Evolutionary conservation across 768 basidiomycete species (phyloP).

Genomic region (Mycena leptocephala): DNA sequence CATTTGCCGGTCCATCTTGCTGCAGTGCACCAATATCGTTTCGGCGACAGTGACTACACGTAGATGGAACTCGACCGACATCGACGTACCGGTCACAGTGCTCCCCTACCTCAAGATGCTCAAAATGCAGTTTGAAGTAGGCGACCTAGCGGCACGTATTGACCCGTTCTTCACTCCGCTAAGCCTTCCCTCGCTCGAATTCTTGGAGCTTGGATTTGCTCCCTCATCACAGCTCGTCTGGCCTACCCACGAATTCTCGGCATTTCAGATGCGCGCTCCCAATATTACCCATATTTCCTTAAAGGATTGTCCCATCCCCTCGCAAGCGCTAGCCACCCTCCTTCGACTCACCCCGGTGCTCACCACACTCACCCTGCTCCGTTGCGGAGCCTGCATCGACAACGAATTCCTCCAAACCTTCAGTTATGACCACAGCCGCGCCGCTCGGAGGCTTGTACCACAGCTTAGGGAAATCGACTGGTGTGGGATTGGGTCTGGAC

Average conservation of each 20-base stretch:
- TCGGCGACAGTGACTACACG: background rate
- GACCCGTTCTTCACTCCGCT: conserved; percentile 3
- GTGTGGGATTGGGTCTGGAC: background rate
- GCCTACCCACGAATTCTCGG: background rate
- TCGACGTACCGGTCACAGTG: background rate
- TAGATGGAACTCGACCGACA: background rate
- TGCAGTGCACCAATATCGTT: conserved; percentile 9
- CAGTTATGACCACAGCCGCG: background rate
- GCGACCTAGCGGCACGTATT: background rate
- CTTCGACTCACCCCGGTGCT: background rate
- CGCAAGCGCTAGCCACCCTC: background rate
- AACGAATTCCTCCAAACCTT: background rate
- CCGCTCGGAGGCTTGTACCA: background rate
- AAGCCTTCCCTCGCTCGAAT: background rate
- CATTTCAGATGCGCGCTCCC: conserved; percentile 2
- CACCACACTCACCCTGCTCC: background rate
- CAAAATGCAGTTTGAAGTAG: background rate
- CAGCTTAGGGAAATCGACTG: background rate
- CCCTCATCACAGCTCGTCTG: background rate
- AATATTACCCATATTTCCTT: background rate
- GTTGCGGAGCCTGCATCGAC: background rate
- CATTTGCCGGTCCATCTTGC: background rate
- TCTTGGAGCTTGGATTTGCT: background rate
- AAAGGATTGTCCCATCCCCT: background rate
- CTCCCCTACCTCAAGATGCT: background rate